phyloP scores from a whole-genome alignment of 768 basidiomycete species.

The Harrya chromipes region DNA sequence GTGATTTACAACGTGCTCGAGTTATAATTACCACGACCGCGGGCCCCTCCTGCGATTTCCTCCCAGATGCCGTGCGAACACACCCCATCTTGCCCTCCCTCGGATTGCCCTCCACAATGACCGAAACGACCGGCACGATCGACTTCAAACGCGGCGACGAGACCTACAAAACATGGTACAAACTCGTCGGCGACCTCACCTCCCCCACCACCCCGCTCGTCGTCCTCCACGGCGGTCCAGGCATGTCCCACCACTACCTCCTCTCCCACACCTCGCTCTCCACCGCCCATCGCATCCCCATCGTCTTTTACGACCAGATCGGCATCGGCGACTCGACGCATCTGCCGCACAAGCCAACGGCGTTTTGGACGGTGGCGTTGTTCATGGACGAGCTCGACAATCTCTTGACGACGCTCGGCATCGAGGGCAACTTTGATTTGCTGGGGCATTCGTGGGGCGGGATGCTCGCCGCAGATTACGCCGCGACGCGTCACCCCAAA shows the following conservation, averaged over 20 bases:
- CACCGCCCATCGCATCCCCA: conserved; percentile 28
- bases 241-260: conserved; percentile 39
- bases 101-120: conserved; percentile 5
- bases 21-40: too few species aligned
- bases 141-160: conserved; percentile 18
- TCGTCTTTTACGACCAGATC: conserved; percentile 50
- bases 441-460: conserved; percentile 59
- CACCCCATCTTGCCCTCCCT: too few species aligned
- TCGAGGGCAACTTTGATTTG: conserved; percentile 39
- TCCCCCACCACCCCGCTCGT: conserved; percentile 35
- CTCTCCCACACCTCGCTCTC: conserved; percentile 34
- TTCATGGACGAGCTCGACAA: conserved; percentile 55
- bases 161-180: conserved; percentile 44
- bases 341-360: conserved; percentile 32
- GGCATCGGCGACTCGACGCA: conserved; percentile 45
- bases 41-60: too few species aligned
- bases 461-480: conserved; percentile 43
- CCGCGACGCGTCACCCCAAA: conserved; percentile 35
- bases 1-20: too few species aligned
- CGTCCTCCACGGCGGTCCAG: conserved; percentile 47
- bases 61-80: too few species aligned
- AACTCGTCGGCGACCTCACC: conserved; percentile 40
- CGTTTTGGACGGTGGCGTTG: conserved; percentile 45
- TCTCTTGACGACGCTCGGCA: conserved; percentile 40
- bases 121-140: conserved; percentile 21